Evolutionary conservation across 2,329 filamentous ascomycete genomes (phyloP).

Genomic region (Colletotrichum australisinense): DNA sequence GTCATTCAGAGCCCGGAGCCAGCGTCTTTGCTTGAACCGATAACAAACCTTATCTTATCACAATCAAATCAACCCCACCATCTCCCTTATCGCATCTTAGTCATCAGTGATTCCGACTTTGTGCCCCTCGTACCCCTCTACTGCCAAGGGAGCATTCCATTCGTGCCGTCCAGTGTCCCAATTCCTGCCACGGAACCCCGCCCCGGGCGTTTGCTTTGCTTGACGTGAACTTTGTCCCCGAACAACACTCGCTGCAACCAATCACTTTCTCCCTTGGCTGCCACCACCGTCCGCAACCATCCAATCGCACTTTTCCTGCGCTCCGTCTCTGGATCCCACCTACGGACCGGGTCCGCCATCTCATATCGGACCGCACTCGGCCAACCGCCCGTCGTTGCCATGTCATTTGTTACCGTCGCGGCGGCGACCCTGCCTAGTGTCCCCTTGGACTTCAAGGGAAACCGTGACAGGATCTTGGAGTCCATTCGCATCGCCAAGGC

Average conservation of each 20-base stretch:
- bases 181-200: background rate
- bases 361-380: background rate
- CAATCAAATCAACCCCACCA: background rate
- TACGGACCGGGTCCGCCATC: background rate
- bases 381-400: slow-evolving; percentile 6
- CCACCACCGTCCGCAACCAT: background rate
- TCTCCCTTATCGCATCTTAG: background rate
- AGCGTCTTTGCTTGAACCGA: background rate
- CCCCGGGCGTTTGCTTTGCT: background rate
- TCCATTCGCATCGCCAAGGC: slow-evolving; percentile 58
- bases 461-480: slow-evolving; percentile 68
- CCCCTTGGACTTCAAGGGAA: slow-evolving; percentile 71
- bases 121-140: background rate
- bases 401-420: slow-evolving; percentile 48
- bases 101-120: background rate
- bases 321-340: background rate
- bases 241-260: background rate
- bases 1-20: no score
- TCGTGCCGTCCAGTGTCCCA: background rate
- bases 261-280: background rate
- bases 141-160: background rate
- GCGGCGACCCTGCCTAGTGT: slow-evolving; percentile 49
- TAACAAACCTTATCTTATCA: background rate
- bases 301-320: background rate
- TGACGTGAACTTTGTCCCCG: background rate